These are phyloP conservation scores for Diaporthe nobilis DNA, from an alignment of 2,329 filamentous ascomycete species.

Conservation along the genomic window DNA sequence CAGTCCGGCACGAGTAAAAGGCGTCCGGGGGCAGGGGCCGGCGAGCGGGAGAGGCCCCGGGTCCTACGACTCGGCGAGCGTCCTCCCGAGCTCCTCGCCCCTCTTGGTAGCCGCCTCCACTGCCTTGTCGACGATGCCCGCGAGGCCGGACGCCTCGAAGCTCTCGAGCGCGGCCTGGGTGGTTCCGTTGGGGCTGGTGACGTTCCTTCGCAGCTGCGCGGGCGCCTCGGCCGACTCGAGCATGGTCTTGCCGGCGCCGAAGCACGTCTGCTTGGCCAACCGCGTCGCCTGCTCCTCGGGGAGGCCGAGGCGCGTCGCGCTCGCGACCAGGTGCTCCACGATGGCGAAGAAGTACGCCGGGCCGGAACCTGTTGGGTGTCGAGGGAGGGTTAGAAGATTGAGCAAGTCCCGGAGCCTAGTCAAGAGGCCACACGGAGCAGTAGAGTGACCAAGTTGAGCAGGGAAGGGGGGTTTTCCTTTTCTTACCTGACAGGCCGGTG, in stretches of 20 bases:
- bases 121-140: constrained; percentile 59
- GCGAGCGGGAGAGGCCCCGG: background rate
- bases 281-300: constrained; percentile 63
- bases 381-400: background rate
- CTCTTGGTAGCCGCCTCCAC: constrained; percentile 61
- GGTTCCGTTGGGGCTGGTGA: constrained; percentile 67
- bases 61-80: constrained; percentile 26
- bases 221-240: constrained; percentile 61
- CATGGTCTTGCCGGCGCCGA: constrained; percentile 67
- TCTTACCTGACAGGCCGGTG: constrained; percentile 63
- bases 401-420: background rate
- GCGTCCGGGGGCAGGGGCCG: background rate
- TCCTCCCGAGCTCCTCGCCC: constrained; percentile 58
- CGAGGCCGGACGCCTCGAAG: constrained; percentile 60
- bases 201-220: constrained; percentile 63
- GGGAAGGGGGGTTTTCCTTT: background rate
- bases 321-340: constrained; percentile 64
- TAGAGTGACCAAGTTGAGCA: background rate
- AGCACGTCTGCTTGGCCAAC: constrained; percentile 64
- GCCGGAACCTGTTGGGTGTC: constrained; percentile 57
- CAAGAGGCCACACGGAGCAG: background rate
- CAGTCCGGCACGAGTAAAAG: background rate
- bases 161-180: constrained; percentile 64
- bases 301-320: constrained; percentile 60
- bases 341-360: constrained; percentile 68